Conservation (phyloP, 169 alveolate genomes). For the Eimeria praecox region DNA sequence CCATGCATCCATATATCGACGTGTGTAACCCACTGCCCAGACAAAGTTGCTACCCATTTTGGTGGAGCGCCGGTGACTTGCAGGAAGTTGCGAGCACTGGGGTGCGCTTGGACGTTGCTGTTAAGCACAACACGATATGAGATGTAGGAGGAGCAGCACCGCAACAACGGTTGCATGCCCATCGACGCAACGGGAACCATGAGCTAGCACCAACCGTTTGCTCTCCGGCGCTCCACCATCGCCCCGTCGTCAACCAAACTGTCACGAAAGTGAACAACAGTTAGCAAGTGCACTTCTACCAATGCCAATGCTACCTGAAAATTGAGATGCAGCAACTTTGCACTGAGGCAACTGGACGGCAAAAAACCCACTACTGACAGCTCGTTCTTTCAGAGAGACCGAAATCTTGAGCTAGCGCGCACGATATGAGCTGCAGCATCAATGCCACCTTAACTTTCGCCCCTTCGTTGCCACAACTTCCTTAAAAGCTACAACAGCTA, state of each 20-base stretch:
- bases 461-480: too few species aligned
- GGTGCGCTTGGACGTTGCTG: background rate
- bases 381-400: background rate
- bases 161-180: background rate
- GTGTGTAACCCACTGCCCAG: background rate
- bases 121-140: background rate
- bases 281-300: background rate
- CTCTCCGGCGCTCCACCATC: background rate
- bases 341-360: background rate
- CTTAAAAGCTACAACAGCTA: too few species aligned
- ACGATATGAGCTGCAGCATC: background rate
- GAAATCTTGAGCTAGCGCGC: background rate
- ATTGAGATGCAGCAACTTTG: background rate
- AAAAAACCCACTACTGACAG: too few species aligned
- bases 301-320: background rate
- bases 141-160: background rate
- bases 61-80: background rate
- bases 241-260: background rate
- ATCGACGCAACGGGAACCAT: background rate
- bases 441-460: background rate
- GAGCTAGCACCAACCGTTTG: background rate
- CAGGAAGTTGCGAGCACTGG: background rate
- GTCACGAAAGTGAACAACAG: background rate
- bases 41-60: background rate
- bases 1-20: background rate